These are phyloP conservation scores for Acanthamoeba polyphaga DNA, from an alignment of 208 protist genomes.

Conservation along the genomic window DNA sequence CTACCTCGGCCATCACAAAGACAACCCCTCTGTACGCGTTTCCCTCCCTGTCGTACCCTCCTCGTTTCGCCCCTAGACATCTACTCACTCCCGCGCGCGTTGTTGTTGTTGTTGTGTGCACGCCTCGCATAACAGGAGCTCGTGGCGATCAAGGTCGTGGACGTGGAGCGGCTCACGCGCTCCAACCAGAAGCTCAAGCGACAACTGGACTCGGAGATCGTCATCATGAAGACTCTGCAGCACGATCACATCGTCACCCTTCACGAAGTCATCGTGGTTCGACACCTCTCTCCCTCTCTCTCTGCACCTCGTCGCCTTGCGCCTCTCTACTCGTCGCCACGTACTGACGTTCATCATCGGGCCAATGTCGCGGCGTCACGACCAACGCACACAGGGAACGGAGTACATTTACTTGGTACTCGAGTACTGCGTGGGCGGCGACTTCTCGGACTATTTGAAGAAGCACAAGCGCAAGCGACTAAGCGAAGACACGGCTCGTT, in stretches of 20 bases:
- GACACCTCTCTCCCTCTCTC: not conserved
- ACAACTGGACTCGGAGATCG: conserved; percentile 62
- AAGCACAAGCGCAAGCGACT: conserved; percentile 11
- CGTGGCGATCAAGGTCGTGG: conserved; percentile 70
- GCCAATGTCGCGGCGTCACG: no score
- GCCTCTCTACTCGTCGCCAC: no score
- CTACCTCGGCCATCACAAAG: conserved; percentile 51
- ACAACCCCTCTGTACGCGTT: not conserved
- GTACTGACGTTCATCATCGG: no score
- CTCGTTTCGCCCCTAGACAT: not conserved
- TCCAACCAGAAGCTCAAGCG: conserved; percentile 65
- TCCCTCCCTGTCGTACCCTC: not conserved
- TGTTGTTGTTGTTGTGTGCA: not conserved
- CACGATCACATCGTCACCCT: conserved; percentile 64
- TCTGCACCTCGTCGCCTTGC: not conserved
- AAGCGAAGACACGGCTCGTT: conserved; percentile 58
- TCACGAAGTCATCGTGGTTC: conserved; percentile 55
- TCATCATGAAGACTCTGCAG: conserved; percentile 12
- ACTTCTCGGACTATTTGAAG: conserved; percentile 67
- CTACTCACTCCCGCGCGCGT: not conserved
- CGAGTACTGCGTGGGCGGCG: conserved; percentile 59
- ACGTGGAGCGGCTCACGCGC: conserved; percentile 36
- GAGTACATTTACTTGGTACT: conserved; percentile 73
- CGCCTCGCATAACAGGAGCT: not conserved
- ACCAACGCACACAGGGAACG: not conserved